These are phyloP conservation scores for Trifolium fragiferum DNA, from an alignment of 306 rosid genomes.

Conservation along the genomic window DNA sequence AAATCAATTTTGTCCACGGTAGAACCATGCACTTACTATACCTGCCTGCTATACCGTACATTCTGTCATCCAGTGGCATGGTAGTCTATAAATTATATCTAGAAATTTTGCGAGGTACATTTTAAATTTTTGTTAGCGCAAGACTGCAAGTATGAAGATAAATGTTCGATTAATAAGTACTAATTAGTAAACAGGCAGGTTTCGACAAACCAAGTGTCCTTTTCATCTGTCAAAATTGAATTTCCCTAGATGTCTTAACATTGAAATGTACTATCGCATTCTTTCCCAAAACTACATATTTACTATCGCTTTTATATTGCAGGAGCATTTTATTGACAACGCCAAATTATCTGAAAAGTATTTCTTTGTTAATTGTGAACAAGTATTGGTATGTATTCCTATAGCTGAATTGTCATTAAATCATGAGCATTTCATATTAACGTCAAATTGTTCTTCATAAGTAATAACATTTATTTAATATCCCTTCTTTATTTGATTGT, in stretches of 20 bases:
- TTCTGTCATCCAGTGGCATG: slow-evolving; percentile 23
- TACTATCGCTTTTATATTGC: slow-evolving; percentile 49
- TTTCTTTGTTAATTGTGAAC: slow-evolving; percentile 82
- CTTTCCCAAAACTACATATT: slow-evolving; percentile 17
- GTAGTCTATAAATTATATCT: slow-evolving; percentile 10
- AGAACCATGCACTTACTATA: background rate
- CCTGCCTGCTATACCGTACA: slow-evolving; percentile 16
- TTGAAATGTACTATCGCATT: slow-evolving; percentile 23
- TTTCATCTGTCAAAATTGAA: slow-evolving; percentile 18
- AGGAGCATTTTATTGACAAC: slow-evolving; percentile 86
- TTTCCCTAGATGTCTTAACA: slow-evolving; percentile 29
- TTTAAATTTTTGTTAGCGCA: slow-evolving; percentile 1
- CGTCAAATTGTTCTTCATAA: slow-evolving; percentile 35
- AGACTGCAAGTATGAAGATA: slow-evolving; percentile 11
- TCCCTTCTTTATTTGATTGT: slow-evolving; percentile 33
- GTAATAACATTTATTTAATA: slow-evolving; percentile 13
- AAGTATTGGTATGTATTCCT: slow-evolving; percentile 66
- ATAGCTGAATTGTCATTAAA: slow-evolving; percentile 30
- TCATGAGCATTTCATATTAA: slow-evolving; percentile 18
- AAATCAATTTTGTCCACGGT: background rate
- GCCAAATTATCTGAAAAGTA: slow-evolving; percentile 82
- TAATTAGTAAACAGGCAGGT: slow-evolving; percentile 8
- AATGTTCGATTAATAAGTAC: slow-evolving; percentile 13
- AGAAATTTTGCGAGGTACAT: background rate
- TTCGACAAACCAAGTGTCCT: background rate